Percentiles rank a stretch among this genome's conserved stretches.
Evolutionary conservation across 2,329 filamentous ascomycete genomes (phyloP).

Genomic region (Fusarium ramigenum): DNA sequence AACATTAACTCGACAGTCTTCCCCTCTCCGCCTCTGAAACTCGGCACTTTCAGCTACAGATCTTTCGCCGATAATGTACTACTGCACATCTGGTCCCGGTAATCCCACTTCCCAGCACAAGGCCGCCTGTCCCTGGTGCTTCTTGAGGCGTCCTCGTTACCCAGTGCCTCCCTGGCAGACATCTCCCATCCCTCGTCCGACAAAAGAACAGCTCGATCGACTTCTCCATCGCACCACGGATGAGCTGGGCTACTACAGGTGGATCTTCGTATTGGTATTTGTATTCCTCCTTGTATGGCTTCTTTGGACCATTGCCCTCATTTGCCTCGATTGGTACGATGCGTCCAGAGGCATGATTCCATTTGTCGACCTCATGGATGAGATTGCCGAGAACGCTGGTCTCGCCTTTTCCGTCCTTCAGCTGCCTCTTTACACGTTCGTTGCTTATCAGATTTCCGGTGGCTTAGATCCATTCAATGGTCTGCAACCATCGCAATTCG

Average conservation of each 20-base stretch:
- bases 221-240: background rate
- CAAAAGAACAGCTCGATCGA: background rate
- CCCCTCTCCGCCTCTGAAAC: background rate
- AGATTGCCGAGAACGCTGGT: background rate
- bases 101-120: background rate
- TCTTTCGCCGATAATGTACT: background rate
- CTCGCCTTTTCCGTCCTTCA: background rate
- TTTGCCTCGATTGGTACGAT: background rate
- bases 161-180: background rate
- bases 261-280: background rate
- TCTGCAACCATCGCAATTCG: background rate
- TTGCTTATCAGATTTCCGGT: background rate
- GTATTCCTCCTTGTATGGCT: background rate
- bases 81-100: background rate
- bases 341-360: background rate
- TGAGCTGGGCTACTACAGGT: background rate
- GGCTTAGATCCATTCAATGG: background rate
- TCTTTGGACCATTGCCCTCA: background rate
- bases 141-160: background rate
- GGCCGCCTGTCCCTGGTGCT: background rate
- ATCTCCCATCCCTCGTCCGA: background rate
- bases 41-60: background rate
- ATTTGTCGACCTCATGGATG: background rate
- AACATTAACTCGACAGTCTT: background rate
- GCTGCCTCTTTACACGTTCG: background rate